Evolutionary conservation across 129 eudicot genomes (phyloP).

Genomic region (Sambucus nigra): DNA sequence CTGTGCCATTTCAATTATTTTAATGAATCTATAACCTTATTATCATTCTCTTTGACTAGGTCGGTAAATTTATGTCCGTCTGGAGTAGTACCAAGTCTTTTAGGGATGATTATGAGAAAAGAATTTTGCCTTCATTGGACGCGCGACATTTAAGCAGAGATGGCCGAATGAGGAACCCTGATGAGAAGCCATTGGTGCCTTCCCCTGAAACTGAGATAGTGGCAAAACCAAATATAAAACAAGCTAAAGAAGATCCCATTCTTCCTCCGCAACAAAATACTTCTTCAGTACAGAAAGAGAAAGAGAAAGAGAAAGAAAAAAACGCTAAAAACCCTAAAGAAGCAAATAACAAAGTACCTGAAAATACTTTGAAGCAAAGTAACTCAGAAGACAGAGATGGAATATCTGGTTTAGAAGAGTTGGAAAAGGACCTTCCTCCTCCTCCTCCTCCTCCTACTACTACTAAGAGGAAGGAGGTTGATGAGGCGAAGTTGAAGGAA

Average conservation of each 20-base stretch:
- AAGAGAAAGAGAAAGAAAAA: slow-evolving; percentile 35
- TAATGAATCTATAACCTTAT: background rate
- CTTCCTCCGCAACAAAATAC: slow-evolving; percentile 11
- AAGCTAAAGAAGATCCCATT: slow-evolving; percentile 33
- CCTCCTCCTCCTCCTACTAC: too few relatives aligned
- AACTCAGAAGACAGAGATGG: slow-evolving; percentile 29
- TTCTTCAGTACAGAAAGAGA: slow-evolving; percentile 16
- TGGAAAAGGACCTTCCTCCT: slow-evolving; percentile 19
- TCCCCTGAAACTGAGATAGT: slow-evolving; percentile 29
- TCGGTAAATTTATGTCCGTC: slow-evolving; percentile 51
- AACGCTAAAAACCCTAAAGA: slow-evolving; percentile 39
- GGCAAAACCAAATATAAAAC: slow-evolving; percentile 35
- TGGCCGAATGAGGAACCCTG: slow-evolving; percentile 73
- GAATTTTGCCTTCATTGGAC: slow-evolving; percentile 69
- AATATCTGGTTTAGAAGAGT: slow-evolving; percentile 21
- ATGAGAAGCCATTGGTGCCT: slow-evolving; percentile 70
- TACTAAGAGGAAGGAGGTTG: slow-evolving; percentile 32
- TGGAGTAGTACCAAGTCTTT: slow-evolving; percentile 62
- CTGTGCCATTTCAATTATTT: background rate
- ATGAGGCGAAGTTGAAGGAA: slow-evolving; percentile 59
- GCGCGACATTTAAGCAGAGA: slow-evolving; percentile 70
- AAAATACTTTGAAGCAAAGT: background rate
- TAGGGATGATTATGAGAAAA: slow-evolving; percentile 74
- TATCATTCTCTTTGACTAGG: slow-evolving; percentile 24
- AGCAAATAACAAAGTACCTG: slow-evolving; percentile 24